These are phyloP conservation scores for Rubus parviflorus DNA, from an alignment of 306 rosid genomes.

Conservation along the genomic window DNA sequence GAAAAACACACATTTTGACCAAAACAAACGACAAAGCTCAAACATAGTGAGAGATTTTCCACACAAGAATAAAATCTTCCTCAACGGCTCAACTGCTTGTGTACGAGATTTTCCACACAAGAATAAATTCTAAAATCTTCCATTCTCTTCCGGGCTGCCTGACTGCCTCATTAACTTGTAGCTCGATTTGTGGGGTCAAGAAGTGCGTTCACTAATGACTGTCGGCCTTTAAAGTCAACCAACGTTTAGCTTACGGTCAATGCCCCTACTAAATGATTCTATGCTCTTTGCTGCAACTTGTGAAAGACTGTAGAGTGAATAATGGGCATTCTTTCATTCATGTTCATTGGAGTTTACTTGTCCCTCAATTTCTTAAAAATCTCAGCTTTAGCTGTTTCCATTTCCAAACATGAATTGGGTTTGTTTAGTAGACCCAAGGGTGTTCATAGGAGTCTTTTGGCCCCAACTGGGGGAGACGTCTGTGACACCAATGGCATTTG, in stretches of 20 bases:
- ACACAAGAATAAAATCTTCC: too few relatives aligned
- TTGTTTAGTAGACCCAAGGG: constrained; percentile 42
- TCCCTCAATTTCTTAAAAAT: neutral
- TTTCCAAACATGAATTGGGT: constrained; percentile 40
- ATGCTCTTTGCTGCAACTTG: neutral
- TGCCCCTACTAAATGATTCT: neutral
- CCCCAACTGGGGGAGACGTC: neutral
- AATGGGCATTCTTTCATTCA: constrained; percentile 15
- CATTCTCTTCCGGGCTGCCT: too few relatives aligned
- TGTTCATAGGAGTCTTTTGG: constrained; percentile 32
- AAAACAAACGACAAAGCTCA: too few relatives aligned
- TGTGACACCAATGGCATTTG: constrained; percentile 32
- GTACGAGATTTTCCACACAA: neutral
- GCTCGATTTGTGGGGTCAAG: neutral
- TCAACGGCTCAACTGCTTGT: neutral
- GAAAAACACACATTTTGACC: too few relatives aligned
- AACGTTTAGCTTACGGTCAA: neutral
- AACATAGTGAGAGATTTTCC: too few relatives aligned
- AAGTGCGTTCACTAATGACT: neutral
- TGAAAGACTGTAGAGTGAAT: neutral
- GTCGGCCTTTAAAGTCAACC: neutral
- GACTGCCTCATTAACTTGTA: neutral
- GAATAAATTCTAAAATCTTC: too few relatives aligned
- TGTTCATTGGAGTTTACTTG: neutral
- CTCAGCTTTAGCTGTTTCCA: constrained; percentile 24